A percentile compares a stretch with the other conserved stretches of the same genome.
Evolutionary conservation across 148 eudicot species (phyloP).

Genomic region (Heliamphora exappendiculata): DNA sequence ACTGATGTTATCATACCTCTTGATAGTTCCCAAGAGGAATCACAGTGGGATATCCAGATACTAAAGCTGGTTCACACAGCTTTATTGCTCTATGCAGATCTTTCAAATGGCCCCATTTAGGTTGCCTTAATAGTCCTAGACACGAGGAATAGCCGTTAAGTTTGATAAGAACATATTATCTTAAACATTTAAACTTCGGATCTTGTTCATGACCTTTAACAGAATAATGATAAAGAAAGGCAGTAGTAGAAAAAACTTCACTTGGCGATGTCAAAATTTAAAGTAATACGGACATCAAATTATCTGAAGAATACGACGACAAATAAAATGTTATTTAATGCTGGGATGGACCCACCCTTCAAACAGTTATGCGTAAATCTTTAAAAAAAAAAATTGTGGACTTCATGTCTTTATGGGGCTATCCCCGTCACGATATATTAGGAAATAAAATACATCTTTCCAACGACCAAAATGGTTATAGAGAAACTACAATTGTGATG

Average conservation of each 20-base stretch:
- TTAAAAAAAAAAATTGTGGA: background rate
- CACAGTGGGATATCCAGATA: slow-evolving; percentile 50
- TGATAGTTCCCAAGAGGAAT: slow-evolving; percentile 43
- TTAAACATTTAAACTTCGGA: background rate
- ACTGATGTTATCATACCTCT: slow-evolving; percentile 44
- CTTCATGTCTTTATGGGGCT: background rate
- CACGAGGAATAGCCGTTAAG: background rate
- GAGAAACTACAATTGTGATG: slow-evolving; percentile 2
- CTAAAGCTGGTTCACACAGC: slow-evolving; percentile 70
- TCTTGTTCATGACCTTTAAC: background rate
- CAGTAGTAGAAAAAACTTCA: background rate
- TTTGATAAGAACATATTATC: background rate
- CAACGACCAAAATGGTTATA: background rate
- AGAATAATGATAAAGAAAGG: background rate
- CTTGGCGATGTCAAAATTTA: background rate
- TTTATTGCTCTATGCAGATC: slow-evolving; percentile 77
- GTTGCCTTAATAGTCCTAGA: slow-evolving; percentile 61
- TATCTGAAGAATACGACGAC: background rate
- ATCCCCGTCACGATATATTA: background rate
- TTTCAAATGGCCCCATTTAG: slow-evolving; percentile 81
- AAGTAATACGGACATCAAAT: background rate
- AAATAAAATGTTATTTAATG: background rate
- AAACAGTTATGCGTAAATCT: background rate
- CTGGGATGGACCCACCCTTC: background rate
- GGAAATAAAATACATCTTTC: background rate